These are phyloP conservation scores for Adansonia digitata DNA, from an alignment of 345 rosid genomes.

Conservation along the genomic window DNA sequence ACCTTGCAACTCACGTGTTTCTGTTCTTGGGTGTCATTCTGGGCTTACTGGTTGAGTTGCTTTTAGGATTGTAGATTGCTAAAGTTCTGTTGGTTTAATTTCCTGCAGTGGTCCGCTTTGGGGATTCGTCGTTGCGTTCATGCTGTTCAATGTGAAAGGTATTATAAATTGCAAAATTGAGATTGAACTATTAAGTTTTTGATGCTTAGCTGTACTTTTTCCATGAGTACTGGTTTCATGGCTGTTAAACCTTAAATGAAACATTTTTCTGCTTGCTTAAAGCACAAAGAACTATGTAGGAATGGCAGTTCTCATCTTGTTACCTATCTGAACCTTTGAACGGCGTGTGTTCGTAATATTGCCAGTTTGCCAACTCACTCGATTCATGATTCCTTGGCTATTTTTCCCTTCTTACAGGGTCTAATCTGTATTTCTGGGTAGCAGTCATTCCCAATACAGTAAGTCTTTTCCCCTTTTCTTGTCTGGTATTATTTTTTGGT, in stretches of 20 bases:
- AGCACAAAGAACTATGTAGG: not conserved
- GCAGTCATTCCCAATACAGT: slow-evolving; percentile 81
- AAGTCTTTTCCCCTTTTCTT: slow-evolving; percentile 26
- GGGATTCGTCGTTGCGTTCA: slow-evolving; percentile 95
- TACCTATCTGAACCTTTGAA: not conserved
- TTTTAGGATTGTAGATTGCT: slow-evolving; percentile 17
- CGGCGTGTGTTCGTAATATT: not conserved
- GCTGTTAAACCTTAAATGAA: not conserved
- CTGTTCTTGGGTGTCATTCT: not conserved
- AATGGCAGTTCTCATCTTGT: slow-evolving; percentile 2
- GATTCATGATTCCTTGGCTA: not conserved
- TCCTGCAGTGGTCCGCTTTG: slow-evolving; percentile 79
- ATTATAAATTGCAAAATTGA: not conserved
- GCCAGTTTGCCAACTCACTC: not conserved
- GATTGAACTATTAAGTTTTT: slow-evolving; percentile 2
- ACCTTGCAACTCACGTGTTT: not conserved
- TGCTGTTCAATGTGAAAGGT: slow-evolving; percentile 94
- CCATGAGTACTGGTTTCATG: not conserved
- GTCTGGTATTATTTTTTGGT: slow-evolving; percentile 7
- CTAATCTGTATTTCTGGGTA: slow-evolving; percentile 98
- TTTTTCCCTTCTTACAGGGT: slow-evolving; percentile 45
- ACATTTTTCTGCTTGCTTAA: not conserved
- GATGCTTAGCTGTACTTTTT: not conserved
- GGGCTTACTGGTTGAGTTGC: not conserved
- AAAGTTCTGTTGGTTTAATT: slow-evolving; percentile 13